phyloP scores from a whole-genome alignment of 257 asterid species.

The Plectranthus barbatus region DNA sequence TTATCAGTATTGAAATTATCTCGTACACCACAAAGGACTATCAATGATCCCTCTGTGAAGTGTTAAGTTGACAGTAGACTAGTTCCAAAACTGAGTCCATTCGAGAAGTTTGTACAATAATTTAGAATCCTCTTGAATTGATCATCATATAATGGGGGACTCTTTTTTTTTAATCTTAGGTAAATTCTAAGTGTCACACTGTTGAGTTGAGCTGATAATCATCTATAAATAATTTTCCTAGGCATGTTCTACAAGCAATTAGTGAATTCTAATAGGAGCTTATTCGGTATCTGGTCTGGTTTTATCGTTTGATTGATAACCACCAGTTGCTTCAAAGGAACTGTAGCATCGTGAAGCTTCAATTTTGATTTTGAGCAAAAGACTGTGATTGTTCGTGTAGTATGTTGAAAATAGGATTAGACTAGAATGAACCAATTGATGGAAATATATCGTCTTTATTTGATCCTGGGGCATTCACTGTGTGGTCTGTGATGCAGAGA shows the following conservation, averaged over 20 bases:
- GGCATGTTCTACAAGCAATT: too few relatives aligned
- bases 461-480: background rate
- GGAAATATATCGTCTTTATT: background rate
- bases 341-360: background rate
- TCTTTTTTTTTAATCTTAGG: too few relatives aligned
- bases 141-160: background rate
- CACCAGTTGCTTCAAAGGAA: background rate
- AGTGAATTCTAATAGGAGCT: too few relatives aligned
- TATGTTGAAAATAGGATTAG: background rate
- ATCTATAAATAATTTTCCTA: too few relatives aligned
- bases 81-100: background rate
- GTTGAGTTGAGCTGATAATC: too few relatives aligned
- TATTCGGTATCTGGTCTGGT: background rate
- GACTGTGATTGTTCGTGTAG: background rate
- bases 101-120: background rate
- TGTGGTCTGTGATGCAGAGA: background rate
- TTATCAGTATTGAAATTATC: background rate
- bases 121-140: background rate
- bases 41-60: background rate
- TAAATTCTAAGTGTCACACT: too few relatives aligned
- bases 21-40: background rate
- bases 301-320: background rate
- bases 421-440: background rate
- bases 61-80: background rate
- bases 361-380: background rate